Conservation (phyloP, 768 basidiomycete genomes). For the Lyophyllum semitale region DNA sequence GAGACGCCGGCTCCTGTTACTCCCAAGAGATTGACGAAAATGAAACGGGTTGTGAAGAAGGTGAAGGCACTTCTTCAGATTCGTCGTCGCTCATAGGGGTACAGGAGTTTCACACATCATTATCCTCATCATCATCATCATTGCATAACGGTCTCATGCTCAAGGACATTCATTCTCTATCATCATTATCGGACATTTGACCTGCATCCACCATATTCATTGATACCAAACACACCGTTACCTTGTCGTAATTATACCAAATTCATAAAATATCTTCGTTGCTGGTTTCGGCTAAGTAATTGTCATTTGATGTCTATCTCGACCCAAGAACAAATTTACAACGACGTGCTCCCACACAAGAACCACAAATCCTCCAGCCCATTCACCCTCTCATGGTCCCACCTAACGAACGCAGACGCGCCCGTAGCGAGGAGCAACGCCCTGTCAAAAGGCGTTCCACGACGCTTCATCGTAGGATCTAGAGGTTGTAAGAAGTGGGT, state of each 20-base stretch:
- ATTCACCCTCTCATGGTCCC: conserved; percentile 53
- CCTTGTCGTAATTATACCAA: background rate
- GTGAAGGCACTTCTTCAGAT: background rate
- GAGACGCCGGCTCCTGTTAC: background rate
- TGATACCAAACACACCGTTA: background rate
- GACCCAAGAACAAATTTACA: too few relatives aligned
- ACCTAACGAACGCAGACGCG: conserved; percentile 48
- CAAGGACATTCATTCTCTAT: background rate
- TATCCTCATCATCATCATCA: background rate
- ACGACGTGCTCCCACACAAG: too few relatives aligned
- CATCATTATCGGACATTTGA: too few relatives aligned
- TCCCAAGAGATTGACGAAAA: background rate
- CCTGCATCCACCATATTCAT: background rate
- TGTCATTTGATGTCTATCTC: too few relatives aligned
- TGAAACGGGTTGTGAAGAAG: background rate
- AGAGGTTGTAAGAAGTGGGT: too few relatives aligned
- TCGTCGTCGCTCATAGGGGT: background rate
- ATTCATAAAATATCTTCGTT: background rate
- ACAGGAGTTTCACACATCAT: background rate
- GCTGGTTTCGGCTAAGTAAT: too few relatives aligned
- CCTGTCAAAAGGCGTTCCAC: conserved; percentile 74
- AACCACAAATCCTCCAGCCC: conserved; percentile 22
- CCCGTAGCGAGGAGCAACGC: conserved; percentile 65
- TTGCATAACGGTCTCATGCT: background rate
- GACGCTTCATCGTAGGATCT: too few relatives aligned